phyloP scores from a whole-genome alignment of 169 alveolate species.

The Plasmodium coatneyi region DNA sequence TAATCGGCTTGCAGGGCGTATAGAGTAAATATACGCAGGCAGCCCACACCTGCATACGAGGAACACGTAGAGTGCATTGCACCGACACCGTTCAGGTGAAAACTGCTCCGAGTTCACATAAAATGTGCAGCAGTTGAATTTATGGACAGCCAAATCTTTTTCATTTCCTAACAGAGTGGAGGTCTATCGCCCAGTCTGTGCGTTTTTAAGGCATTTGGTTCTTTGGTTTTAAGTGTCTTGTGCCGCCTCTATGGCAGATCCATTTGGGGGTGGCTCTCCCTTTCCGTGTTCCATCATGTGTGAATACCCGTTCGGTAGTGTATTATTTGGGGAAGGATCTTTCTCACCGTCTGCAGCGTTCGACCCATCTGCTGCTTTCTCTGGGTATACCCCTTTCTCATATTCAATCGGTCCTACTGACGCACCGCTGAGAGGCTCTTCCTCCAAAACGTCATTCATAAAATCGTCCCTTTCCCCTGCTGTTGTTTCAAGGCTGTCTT shows the following conservation, averaged over 20 bases:
- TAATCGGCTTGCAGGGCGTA: not conserved
- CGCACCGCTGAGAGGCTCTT: not conserved
- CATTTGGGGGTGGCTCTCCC: not conserved
- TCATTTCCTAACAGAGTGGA: not conserved
- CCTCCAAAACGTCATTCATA: not conserved
- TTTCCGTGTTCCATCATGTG: not conserved
- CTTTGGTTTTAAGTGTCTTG: not conserved
- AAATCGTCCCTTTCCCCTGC: slow-evolving; percentile 1
- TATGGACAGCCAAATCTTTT: not conserved
- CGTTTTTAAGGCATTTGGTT: not conserved
- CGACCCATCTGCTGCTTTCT: not conserved
- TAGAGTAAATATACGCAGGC: not conserved
- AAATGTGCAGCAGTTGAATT: not conserved
- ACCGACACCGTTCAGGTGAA: not conserved
- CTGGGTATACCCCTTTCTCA: not conserved
- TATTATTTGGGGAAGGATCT: not conserved
- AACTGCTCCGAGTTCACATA: not conserved
- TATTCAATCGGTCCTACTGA: not conserved
- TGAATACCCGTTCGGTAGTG: not conserved
- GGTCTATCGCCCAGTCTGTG: not conserved
- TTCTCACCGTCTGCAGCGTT: not conserved
- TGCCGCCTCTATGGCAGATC: not conserved
- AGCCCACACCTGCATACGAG: not conserved
- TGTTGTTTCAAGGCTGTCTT: not conserved
- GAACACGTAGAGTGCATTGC: not conserved